These are phyloP conservation scores for Pyrenophora graminea DNA, from an alignment of 2,329 filamentous ascomycete genomes.

Conservation along the genomic window DNA sequence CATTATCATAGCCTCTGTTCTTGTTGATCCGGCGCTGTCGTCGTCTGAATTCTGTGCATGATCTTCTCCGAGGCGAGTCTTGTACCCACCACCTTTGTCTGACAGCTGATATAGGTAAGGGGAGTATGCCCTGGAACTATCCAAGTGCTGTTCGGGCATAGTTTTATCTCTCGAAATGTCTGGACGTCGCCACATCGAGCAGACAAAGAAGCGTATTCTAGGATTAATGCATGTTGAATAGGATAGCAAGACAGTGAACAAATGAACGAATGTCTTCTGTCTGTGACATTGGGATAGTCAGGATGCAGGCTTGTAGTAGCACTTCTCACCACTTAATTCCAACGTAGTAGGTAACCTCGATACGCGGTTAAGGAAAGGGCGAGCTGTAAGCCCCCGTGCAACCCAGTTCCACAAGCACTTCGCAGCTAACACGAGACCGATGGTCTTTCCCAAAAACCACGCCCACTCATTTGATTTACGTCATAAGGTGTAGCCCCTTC, in stretches of 20 bases:
- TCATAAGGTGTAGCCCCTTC: not conserved
- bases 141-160: slow-evolving; percentile 9
- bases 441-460: too few species aligned
- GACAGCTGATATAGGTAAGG: slow-evolving; percentile 13
- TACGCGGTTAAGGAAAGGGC: not conserved
- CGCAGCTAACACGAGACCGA: not conserved
- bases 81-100: slow-evolving; percentile 5
- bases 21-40: slow-evolving; percentile 1
- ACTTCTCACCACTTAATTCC: too few species aligned
- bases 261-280: not conserved
- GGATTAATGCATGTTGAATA: not conserved
- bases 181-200: not conserved
- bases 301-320: not conserved
- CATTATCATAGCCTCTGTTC: slow-evolving; percentile 18
- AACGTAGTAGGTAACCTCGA: not conserved
- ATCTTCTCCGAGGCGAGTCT: slow-evolving; percentile 3
- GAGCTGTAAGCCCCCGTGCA: not conserved
- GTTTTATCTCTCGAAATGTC: slow-evolving; percentile 16
- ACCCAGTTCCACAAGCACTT: not conserved
- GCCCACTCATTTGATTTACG: too few species aligned
- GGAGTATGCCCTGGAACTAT: slow-evolving; percentile 1
- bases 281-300: not conserved
- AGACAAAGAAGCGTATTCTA: not conserved
- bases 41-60: not conserved
- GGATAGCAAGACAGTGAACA: not conserved